phyloP scores from a whole-genome alignment of 768 basidiomycete genomes.

The Daedaleopsis nitida region DNA sequence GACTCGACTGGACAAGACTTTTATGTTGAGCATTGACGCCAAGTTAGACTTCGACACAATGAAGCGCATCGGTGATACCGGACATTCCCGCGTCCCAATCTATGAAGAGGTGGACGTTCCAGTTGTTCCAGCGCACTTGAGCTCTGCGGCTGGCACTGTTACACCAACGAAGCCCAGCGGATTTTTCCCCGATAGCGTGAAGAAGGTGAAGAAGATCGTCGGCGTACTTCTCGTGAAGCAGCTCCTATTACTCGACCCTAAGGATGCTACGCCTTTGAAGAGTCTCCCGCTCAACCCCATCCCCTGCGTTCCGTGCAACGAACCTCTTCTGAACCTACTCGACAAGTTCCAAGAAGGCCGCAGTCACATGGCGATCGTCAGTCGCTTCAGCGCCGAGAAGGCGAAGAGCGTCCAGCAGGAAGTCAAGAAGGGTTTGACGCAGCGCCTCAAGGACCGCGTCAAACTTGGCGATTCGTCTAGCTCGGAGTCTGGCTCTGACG shows the following conservation, averaged over 20 bases:
- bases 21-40: slow-evolving; percentile 83
- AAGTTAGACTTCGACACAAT: slow-evolving; percentile 76
- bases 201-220: slow-evolving; percentile 72
- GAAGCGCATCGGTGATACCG: slow-evolving; percentile 73
- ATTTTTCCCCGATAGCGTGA: slow-evolving; percentile 21
- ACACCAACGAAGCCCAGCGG: slow-evolving; percentile 8
- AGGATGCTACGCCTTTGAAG: slow-evolving; percentile 77
- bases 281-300: slow-evolving; percentile 79
- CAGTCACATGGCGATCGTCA: slow-evolving; percentile 87
- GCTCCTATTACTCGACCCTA: slow-evolving; percentile 74
- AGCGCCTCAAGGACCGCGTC: slow-evolving; percentile 70
- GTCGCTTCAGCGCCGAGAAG: slow-evolving; percentile 71
- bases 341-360: slow-evolving; percentile 86
- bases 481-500: slow-evolving; percentile 37
- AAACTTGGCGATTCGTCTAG: slow-evolving; percentile 65
- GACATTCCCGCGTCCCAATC: slow-evolving; percentile 84
- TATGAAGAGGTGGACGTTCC: slow-evolving; percentile 76
- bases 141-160: slow-evolving; percentile 2
- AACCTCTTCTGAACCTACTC: slow-evolving; percentile 77
- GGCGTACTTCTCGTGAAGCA: slow-evolving; percentile 85
- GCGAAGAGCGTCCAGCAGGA: slow-evolving; percentile 76
- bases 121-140: slow-evolving; percentile 15
- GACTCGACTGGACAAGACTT: slow-evolving; percentile 73
- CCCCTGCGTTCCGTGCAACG: slow-evolving; percentile 78
- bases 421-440: slow-evolving; percentile 73